Evolutionary conservation across 75 land plant genomes (phyloP).

Genomic region (Selaginella tamariscina): DNA sequence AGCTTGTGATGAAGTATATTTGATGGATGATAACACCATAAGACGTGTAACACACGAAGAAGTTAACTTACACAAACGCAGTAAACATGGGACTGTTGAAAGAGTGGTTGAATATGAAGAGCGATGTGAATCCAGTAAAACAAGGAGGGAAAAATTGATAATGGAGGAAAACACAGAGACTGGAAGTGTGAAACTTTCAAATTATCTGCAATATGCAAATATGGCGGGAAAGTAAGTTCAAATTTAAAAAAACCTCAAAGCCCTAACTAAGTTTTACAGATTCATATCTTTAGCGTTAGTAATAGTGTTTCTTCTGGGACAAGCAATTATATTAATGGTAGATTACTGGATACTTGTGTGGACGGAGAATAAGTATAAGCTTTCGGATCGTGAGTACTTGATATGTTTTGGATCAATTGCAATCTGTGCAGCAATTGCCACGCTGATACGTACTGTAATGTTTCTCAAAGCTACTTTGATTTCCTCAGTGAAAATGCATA

Average conservation of each 20-base stretch:
- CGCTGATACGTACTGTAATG: conserved; percentile 16
- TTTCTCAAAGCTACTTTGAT: conserved; percentile 15
- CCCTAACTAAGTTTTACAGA: conserved; percentile 20
- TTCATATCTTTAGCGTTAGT: conserved; percentile 14
- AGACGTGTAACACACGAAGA: neutral
- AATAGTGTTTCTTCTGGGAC: conserved; percentile 14
- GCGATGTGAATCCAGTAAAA: neutral
- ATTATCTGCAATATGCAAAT: conserved; percentile 16
- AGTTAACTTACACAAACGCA: neutral
- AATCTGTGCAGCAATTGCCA: conserved; percentile 14
- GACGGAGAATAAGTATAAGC: conserved; percentile 18
- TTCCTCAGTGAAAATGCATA: conserved; percentile 23
- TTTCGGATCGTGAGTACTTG: conserved; percentile 13
- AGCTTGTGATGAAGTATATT: conserved; percentile 16
- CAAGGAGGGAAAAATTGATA: conserved; percentile 12
- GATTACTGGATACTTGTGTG: conserved; percentile 29
- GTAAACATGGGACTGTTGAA: neutral
- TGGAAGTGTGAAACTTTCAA: conserved; percentile 19
- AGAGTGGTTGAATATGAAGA: neutral
- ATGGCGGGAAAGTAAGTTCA: conserved; percentile 21
- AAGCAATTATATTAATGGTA: conserved; percentile 28
- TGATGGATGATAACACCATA: conserved; percentile 17
- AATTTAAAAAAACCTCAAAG: no score
- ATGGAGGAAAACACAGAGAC: conserved; percentile 25
- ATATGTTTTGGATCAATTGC: conserved; percentile 17